A percentile compares a stretch with the other conserved stretches of the same genome.
Evolutionary conservation across 75 land plant species (phyloP).

Genomic region (Larix kaempferi): DNA sequence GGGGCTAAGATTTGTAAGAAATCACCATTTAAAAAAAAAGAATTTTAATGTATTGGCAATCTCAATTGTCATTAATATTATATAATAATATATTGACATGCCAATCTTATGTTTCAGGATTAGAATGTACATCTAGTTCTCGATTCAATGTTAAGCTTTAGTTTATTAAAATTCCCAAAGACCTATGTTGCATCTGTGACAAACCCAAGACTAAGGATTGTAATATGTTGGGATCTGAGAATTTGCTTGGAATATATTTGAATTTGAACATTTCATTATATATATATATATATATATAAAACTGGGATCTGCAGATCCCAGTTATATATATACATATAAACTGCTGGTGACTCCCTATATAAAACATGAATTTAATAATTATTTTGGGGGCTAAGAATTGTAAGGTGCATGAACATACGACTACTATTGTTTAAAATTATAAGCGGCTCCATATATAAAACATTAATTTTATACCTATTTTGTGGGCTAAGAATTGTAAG

Average conservation of each 20-base stretch:
- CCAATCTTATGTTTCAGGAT: not conserved
- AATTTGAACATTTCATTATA: too few species aligned
- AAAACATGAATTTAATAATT: too few species aligned
- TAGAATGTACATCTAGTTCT: not conserved
- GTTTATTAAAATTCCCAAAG: not conserved
- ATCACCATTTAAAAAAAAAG: too few species aligned
- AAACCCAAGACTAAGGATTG: not conserved
- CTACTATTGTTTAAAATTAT: too few species aligned
- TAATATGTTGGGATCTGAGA: not conserved
- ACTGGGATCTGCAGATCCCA: too few species aligned
- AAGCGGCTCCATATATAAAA: too few species aligned
- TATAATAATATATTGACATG: not conserved
- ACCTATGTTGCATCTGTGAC: not conserved
- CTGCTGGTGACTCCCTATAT: too few species aligned
- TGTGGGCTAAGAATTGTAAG: not conserved
- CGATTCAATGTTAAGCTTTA: not conserved
- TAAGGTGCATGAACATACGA: not conserved
- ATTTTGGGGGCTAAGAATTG: not conserved
- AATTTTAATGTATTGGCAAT: too few species aligned
- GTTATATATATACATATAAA: too few species aligned
- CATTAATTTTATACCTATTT: too few species aligned
- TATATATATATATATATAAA: too few species aligned
- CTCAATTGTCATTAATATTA: not conserved
- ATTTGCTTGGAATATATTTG: not conserved
- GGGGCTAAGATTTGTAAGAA: not conserved